A percentile compares a stretch with the other conserved stretches of the same genome.
phyloP scores from a whole-genome alignment of 2,329 filamentous ascomycete species.

The Podosphaera fusca region DNA sequence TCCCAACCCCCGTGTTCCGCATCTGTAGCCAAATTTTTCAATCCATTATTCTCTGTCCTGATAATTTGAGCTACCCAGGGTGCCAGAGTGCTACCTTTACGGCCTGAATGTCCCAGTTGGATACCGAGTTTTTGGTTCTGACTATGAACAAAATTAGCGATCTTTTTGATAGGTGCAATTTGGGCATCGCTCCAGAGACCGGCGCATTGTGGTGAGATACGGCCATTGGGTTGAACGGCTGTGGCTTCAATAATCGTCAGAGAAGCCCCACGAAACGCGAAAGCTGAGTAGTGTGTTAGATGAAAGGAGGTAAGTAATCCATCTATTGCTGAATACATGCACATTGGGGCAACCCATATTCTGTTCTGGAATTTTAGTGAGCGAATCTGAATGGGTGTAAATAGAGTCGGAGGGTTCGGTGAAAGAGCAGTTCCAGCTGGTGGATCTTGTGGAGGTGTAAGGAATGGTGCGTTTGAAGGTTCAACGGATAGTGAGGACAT shows the following conservation, averaged over 20 bases:
- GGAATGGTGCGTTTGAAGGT: no score
- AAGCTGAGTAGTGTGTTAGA: constrained; percentile 14
- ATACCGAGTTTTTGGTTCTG: constrained; percentile 43
- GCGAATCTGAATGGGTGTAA: no score
- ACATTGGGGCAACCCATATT: no score
- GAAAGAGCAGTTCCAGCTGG: no score
- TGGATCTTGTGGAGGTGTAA: no score
- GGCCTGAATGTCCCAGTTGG: constrained; percentile 42
- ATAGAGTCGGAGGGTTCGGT: no score
- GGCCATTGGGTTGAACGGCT: constrained; percentile 15
- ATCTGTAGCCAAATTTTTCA: constrained; percentile 20
- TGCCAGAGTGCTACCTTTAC: constrained; percentile 18
- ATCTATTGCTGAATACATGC: no score
- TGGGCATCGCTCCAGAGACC: constrained; percentile 19
- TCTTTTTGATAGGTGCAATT: constrained; percentile 16
- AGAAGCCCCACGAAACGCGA: constrained; percentile 15
- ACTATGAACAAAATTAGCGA: constrained; percentile 22
- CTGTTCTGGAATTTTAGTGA: no score
- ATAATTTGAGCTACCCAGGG: constrained; percentile 13
- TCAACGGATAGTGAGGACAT: no score
- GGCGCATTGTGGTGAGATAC: constrained; percentile 14
- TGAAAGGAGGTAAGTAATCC: constrained; percentile 13
- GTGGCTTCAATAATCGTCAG: constrained; percentile 17
- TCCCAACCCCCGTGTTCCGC: constrained; percentile 31
- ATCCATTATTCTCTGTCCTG: no score